These are phyloP conservation scores for Colletotrichum theobromicola DNA, from an alignment of 2,329 filamentous ascomycete genomes.

Conservation along the genomic window DNA sequence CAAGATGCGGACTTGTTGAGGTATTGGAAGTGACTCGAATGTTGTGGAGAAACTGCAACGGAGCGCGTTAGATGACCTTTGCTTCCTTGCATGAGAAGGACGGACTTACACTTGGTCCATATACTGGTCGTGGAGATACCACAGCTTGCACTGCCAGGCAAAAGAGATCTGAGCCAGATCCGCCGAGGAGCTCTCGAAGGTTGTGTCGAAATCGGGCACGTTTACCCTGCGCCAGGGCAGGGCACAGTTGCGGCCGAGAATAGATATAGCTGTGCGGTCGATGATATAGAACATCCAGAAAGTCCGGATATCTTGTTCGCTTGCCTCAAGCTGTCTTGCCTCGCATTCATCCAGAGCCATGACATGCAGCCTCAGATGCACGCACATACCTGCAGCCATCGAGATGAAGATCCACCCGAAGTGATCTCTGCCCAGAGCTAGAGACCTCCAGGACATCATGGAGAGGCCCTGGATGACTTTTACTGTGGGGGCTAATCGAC, in stretches of 20 bases:
- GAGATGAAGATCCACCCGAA: conserved; percentile 24
- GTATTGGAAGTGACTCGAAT: conserved; percentile 20
- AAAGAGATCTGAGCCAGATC: conserved; percentile 18
- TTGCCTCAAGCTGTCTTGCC: conserved; percentile 17
- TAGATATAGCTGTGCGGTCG: conserved; percentile 22
- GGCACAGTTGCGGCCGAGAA: conserved; percentile 22
- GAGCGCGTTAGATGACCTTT: background rate
- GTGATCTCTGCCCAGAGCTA: conserved; percentile 21
- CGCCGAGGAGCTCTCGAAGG: conserved; percentile 6
- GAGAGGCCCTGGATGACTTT: conserved; percentile 22
- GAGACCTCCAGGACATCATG: conserved; percentile 22
- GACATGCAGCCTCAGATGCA: conserved; percentile 21
- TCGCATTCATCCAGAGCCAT: conserved; percentile 19
- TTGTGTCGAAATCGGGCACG: conserved; percentile 17
- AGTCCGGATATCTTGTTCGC: conserved; percentile 15
- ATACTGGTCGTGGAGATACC: conserved; percentile 23
- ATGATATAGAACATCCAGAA: conserved; percentile 26
- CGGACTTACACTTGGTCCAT: conserved; percentile 23
- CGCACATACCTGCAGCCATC: conserved; percentile 23
- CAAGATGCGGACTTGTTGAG: conserved; percentile 20
- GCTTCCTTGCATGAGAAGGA: no score
- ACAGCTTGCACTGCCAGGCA: conserved; percentile 23
- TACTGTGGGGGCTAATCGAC: conserved; percentile 11
- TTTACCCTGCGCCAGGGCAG: conserved; percentile 22
- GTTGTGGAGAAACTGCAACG: conserved; percentile 10